Percentiles rank a stretch among this genome's conserved stretches.
Conservation (phyloP, 2,329 filamentous ascomycete genomes). For the Aureobasidium zeae region DNA sequence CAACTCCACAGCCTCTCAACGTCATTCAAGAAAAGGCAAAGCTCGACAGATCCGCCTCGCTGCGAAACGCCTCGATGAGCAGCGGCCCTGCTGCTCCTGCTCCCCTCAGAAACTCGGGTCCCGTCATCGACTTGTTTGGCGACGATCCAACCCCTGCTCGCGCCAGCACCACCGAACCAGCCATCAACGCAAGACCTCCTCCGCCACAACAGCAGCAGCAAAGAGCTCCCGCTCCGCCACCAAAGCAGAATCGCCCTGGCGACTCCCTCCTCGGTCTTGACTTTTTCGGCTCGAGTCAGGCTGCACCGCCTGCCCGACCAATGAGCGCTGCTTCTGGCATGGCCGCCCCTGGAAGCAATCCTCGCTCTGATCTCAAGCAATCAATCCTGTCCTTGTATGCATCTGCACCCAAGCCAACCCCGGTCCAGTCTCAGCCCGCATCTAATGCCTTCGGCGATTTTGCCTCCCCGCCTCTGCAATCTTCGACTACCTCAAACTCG, state of each 20-base stretch:
- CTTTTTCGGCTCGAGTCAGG: conserved; percentile 68
- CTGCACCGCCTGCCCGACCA: conserved; percentile 63
- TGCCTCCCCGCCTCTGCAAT: conserved; percentile 45
- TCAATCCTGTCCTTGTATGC: conserved; percentile 95
- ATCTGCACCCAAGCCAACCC: conserved; percentile 67
- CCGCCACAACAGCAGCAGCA: conserved; percentile 18
- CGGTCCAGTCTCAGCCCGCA: conserved; percentile 36
- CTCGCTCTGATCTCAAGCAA: conserved; percentile 88
- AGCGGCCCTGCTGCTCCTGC: conserved; percentile 15
- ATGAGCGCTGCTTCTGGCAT: conserved; percentile 65
- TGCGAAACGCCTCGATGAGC: conserved; percentile 32
- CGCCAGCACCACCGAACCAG: conserved; percentile 65
- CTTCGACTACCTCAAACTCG: conserved; percentile 37
- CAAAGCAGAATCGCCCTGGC: conserved; percentile 56
- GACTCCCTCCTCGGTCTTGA: conserved; percentile 89
- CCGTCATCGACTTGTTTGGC: conserved; percentile 68
- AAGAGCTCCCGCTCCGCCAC: conserved; percentile 29
- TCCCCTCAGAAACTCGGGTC: conserved; percentile 23
- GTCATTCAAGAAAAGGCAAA: conserved; percentile 63
- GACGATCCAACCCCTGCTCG: conserved; percentile 57
- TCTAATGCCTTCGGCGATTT: conserved; percentile 55
- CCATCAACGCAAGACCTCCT: conserved; percentile 55
- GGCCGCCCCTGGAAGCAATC: conserved; percentile 50
- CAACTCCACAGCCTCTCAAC: conserved; percentile 46
- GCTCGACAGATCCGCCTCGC: conserved; percentile 50